A percentile compares a stretch with the other conserved stretches of the same genome.
Conservation (phyloP, 1,284 basidiomycete species). For the Apiotrichum mycotoxinovorans region DNA sequence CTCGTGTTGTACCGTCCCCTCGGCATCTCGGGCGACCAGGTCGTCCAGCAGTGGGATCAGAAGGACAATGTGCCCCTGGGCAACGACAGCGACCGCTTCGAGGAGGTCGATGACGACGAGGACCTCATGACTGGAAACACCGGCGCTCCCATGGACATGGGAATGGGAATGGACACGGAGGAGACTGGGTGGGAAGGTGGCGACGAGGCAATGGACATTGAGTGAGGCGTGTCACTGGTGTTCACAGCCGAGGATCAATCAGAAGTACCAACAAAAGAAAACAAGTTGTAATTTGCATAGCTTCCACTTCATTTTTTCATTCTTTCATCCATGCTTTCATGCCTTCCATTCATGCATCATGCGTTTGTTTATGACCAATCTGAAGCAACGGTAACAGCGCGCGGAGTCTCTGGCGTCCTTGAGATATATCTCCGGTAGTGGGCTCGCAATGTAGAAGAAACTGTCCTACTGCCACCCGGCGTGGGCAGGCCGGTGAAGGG, state of each 20-base stretch:
- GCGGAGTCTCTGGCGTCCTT: no score
- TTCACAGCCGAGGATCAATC: not conserved
- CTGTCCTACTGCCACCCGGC: no score
- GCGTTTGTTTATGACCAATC: not conserved
- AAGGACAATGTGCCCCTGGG: not conserved
- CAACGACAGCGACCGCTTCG: conserved; percentile 7
- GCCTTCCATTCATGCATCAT: not conserved
- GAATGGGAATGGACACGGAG: not conserved
- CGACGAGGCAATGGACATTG: conserved; percentile 15
- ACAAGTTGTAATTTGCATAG: not conserved
- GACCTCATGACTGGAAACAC: conserved; percentile 7
- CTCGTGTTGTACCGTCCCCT: conserved; percentile 42
- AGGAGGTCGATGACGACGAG: conserved; percentile 17
- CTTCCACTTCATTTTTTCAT: not conserved
- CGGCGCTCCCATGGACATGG: not conserved
- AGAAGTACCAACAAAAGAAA: no score
- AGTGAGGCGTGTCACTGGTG: not conserved
- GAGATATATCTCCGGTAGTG: no score
- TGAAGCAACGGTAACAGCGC: no score
- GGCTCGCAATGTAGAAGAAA: no score
- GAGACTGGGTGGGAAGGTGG: not conserved
- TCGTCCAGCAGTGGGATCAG: conserved; percentile 16
- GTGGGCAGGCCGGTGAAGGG: no score
- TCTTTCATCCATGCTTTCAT: not conserved
- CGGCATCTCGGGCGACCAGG: conserved; percentile 16